Evolutionary conservation across 768 basidiomycete species (phyloP).

Genomic region (Pulveroboletus sp.): DNA sequence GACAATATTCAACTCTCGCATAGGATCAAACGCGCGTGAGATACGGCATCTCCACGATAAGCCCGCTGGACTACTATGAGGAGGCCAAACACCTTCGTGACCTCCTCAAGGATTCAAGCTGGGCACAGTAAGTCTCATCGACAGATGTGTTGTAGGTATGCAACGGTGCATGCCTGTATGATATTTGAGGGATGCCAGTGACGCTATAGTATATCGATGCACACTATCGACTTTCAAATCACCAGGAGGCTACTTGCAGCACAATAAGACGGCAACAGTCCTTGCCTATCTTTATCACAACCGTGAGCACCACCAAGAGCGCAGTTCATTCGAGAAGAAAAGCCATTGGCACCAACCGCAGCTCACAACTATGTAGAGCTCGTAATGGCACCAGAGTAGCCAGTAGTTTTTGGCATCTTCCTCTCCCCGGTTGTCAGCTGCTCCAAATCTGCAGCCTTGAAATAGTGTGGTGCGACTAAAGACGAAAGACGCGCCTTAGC

Average conservation of each 20-base stretch:
- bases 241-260: too few relatives aligned
- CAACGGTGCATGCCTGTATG: slow-evolving; percentile 4
- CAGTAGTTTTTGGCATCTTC: slow-evolving; percentile 86
- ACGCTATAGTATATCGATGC: background rate
- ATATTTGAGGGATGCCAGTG: background rate
- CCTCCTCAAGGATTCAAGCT: slow-evolving; percentile 49
- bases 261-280: background rate
- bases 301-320: background rate
- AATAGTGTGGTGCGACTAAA: slow-evolving; percentile 93
- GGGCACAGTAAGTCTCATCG: slow-evolving; percentile 37
- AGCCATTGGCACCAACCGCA: background rate
- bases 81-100: slow-evolving; percentile 59
- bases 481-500: background rate
- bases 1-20: background rate
- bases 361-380: slow-evolving; percentile 2
- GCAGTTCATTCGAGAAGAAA: background rate
- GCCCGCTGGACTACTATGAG: slow-evolving; percentile 60
- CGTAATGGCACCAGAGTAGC: slow-evolving; percentile 23
- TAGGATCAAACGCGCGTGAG: slow-evolving; percentile 81
- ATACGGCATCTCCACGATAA: slow-evolving; percentile 73
- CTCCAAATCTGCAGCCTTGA: slow-evolving; percentile 80
- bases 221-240: background rate
- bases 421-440: slow-evolving; percentile 77
- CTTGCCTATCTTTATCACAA: background rate
- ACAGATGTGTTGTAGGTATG: background rate